Base-by-base conservation (phyloP, 192 early-diverging fungal genomes). In the Gigaspora rosea region DNA sequence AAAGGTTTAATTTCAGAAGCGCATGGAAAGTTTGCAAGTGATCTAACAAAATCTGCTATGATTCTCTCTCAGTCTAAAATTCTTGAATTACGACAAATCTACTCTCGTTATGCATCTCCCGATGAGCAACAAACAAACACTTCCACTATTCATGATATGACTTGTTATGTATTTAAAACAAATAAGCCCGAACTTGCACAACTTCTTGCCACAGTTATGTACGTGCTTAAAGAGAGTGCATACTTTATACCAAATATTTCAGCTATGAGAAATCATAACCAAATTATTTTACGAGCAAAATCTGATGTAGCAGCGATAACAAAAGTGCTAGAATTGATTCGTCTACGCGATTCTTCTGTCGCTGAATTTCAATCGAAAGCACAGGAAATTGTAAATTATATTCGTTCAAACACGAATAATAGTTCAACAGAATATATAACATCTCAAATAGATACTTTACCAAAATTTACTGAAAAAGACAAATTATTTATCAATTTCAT, bases 141-240 rank as follows among this genome's bases (percentile, higher is more conserved):
- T 2, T 46, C 82, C 2, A 81, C 79, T 0, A 58, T 80, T 0
- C 48, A 78, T 0, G 77, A 85, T 16, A 77, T 82, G 8, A 82
- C 88, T 8, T 54, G 69, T 20, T 79, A 75, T 71, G 81, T 81
- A 3, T 87, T 86, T 66, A 48, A 54, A 20, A 79, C 77, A 8
- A 73, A 86, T 20, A 56, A 54, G 16, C 66, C 16, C 32, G 54
- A 73, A n/a, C 46, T 49, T 54, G 51, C 59, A 41, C 71, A 80
- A 9, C 16, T 78, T 36, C 88, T 92, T 70, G 88, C 90, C 1
- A 86, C 89, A 0, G 89, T 91, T 77, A 74, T 88, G 33, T 87
- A 86, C 63, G 49, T 92, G 69, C 84, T 88, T 1, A 81, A 81
- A 51, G 82, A 92, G 64, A 65, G 83, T 36, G 72, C 84, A 35